Evolutionary conservation across 305 asterid genomes (phyloP), one percentile per base, ranked within the genome.

Genomic region (Salvia sclarea): DNA sequence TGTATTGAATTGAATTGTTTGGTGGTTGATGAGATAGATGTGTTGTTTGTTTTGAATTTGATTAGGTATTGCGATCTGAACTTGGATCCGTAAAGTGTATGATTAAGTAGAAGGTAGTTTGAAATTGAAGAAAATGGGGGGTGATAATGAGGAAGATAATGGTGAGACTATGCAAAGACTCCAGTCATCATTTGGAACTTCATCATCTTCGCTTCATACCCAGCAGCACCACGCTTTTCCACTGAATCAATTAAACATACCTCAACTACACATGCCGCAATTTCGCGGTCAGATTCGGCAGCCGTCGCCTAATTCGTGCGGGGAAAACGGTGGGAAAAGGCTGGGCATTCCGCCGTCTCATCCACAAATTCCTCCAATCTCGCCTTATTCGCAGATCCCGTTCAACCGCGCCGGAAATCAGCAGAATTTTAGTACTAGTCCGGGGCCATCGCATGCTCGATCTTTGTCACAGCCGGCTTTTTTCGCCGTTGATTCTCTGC

Each of bases 291-390:
- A 83, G 80, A 80, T 76, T 77, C 78, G 88, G 50, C 95, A 86
- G 12, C 70, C 76, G 31, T 73, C 93, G 9, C 93, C 97, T 0
- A 79, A 80, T 80, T 70, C 66, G 41, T 82, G 83, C 6, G 78
- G 66, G 38, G 98, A 89, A 18, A 82, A 63, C 48, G 66, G 79
- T 65, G 54, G 75, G 14, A 87, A 85, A 43, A 78, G 95, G 79
- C 79, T 57, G 18, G 97, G 98, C 31, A 86, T 91, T 65, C 96
- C 98, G 25, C 95, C 96, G 14, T 84, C 94, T 10, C 92, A 88
- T 59, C 96, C 96, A 0, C 96, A 88, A 75, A 82, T 88, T 79
- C 95, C 96, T 28, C 91, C 95, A 0, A 69, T 80, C 55, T 88
- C 91, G 2, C 96, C 95, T 24, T 90, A 86, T 65, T 88, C 97